Evolutionary conservation across 441 rosid genomes (phyloP), one percentile per base, ranked within the genome.

Genomic region (Arabidopsis lyrata): DNA sequence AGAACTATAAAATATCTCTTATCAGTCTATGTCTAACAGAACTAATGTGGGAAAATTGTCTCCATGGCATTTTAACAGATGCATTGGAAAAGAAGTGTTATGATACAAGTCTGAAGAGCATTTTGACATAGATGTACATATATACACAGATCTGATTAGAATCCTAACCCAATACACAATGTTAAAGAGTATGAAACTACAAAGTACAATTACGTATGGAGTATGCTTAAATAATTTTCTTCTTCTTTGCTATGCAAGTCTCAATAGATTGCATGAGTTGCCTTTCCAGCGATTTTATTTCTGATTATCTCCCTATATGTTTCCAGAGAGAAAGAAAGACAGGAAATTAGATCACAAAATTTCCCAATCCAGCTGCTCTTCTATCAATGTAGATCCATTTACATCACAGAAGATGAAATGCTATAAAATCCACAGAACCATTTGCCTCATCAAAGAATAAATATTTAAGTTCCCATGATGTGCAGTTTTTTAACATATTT

Each of bases 251-350:
- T 59, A 90, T 84, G 75, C 96, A 93, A 80, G 90, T 90, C 84
- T 96, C 99, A 71, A 91, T 88, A 35, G 99, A 88, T 66, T 96
- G 99, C 97, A 96, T 86, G 76, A 96, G 79, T 78, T 96, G 99
- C 76, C 98, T 91, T 80, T 96, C 98, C 86, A 91, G 81, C 6
- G 90, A 89, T 84, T 88, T 93, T 83, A 96, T 86, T 79, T 93
- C 99, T 32, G 92, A 80, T 83, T 86, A 95, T 95, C 88, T 95
- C 99, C 81, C 99, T 93, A 80, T 53, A 73, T 83, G 73, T 77
- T 72, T 61, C 59, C 64, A 68, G 64, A 45, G 70, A 39, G 14
- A 66, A 56, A 44, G 29, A 56, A 39, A 81, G 63, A 54, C 68
- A 64, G 52, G 69, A 79, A 60, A 72, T 66, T 45, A 72, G 45